Evolutionary conservation across 1,284 basidiomycete genomes (phyloP).

Genomic region (Peniophora sp.): DNA sequence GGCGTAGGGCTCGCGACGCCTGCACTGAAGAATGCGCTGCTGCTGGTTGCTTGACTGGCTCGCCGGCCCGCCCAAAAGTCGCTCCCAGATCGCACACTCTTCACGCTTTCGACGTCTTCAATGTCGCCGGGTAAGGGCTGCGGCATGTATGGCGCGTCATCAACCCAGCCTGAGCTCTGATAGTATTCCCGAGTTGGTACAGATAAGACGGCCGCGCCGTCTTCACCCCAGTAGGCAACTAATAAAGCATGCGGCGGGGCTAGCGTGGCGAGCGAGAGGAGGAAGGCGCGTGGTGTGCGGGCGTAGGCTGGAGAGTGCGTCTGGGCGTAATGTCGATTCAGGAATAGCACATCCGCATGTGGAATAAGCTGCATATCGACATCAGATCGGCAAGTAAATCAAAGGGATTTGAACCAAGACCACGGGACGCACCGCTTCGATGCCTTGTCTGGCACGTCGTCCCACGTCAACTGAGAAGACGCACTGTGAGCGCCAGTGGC

Average conservation of each 20-base stretch:
- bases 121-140: slow-evolving; percentile 4
- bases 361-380: slow-evolving; percentile 52
- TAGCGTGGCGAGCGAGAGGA: slow-evolving; percentile 59
- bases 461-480: slow-evolving; percentile 74
- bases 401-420: slow-evolving; percentile 5
- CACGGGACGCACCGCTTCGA: slow-evolving; percentile 54
- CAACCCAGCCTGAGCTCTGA: slow-evolving; percentile 70
- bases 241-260: slow-evolving; percentile 67
- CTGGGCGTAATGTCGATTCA: slow-evolving; percentile 61
- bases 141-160: slow-evolving; percentile 10
- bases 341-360: slow-evolving; percentile 69
- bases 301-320: slow-evolving; percentile 48
- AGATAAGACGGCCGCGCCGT: slow-evolving; percentile 72
- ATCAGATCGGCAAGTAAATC: not conserved
- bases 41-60: slow-evolving; percentile 35
- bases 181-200: slow-evolving; percentile 77
- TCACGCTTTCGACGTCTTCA: not conserved
- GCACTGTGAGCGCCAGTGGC: slow-evolving; percentile 72
- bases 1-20: slow-evolving; percentile 4
- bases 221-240: slow-evolving; percentile 69
- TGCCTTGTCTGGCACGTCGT: slow-evolving; percentile 62
- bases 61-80: slow-evolving; percentile 63
- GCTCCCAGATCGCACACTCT: slow-evolving; percentile 27
- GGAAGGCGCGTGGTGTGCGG: slow-evolving; percentile 61
- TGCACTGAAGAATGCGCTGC: slow-evolving; percentile 39